Base-by-base conservation (phyloP, 192 early-diverging fungal genomes). In the Backusella macrospora region DNA sequence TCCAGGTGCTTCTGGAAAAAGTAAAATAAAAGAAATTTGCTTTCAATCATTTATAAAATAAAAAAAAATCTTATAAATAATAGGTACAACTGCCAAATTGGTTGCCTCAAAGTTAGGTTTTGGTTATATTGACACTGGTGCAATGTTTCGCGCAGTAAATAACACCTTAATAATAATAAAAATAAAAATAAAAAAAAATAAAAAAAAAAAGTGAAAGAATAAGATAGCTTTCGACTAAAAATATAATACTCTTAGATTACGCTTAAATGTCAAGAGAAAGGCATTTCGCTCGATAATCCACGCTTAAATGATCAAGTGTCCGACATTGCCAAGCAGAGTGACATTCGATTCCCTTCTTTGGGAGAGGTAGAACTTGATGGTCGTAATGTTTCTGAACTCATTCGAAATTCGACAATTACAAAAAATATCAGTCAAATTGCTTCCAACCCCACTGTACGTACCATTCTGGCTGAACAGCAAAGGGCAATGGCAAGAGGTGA, bases 1-100 rank as follows among this genome's bases (percentile, higher is more conserved):
- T 0, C 92, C 92, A 4, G 91, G 90, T 12, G 93, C 92, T 5
- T 91, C 91, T 14, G 94, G 94, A 45, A 95, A 95, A 83, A 93
- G 90, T 87, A 90, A 83, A 34, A 29, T 39, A 7, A 42, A n/a
- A 6, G 6, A 16, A 63, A 55, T 38, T 21, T 10, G 48, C 34
- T 21, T 21, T 47, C 39, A 65, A 63, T 4, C 34, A 37, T 7
- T 44, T 9, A 45, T 38, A 6, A 34, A 1, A 46, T 7, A 29
- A 38, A 63, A 4, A 46, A 38, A 69, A 78, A 6, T 48, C 15
- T 8, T 66, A 12, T 59, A 14, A 38, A 9, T 34, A 66, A 66
- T 23, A 88, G 88, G 88, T 52, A 87, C 87, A 43, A 94, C 93
- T 18, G 92, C 93, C 5, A 87, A 87, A 73, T 78, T 84, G n/a